These are phyloP conservation scores for Lonicera japonica DNA, from an alignment of 129 eudicot species.

Conservation along the genomic window DNA sequence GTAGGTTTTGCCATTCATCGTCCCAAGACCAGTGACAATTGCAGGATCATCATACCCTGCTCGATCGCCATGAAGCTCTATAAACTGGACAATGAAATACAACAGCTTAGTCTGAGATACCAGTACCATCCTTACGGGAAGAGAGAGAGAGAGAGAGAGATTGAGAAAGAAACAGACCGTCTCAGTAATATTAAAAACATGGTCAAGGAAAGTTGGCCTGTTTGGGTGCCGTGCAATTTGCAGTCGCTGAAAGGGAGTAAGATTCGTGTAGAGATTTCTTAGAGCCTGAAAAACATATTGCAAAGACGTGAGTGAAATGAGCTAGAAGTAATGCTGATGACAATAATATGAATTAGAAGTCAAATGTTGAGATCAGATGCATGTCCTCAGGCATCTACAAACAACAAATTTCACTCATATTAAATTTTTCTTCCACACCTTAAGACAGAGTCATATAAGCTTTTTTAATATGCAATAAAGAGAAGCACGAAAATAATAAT, in stretches of 20 bases:
- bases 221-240: conserved; percentile 89
- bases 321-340: conserved; percentile 1
- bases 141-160: not conserved
- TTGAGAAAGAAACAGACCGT: conserved; percentile 32
- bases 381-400: not conserved
- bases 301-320: conserved; percentile 4
- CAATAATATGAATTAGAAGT: not conserved
- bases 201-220: conserved; percentile 96
- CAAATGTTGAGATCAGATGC: not conserved
- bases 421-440: not conserved
- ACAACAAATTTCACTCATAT: conserved; percentile 3
- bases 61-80: conserved; percentile 94
- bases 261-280: conserved; percentile 65
- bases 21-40: conserved; percentile 74
- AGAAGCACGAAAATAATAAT: too few relatives aligned
- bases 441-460: too few relatives aligned
- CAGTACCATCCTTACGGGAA: not conserved
- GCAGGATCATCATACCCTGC: conserved; percentile 88
- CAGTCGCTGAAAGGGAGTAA: conserved; percentile 93
- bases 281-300: conserved; percentile 55
- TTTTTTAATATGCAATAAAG: too few relatives aligned
- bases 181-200: conserved; percentile 80
- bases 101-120: conserved; percentile 7
- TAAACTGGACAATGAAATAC: conserved; percentile 45
- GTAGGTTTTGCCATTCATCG: conserved; percentile 70